Evolutionary conservation across 305 asterid species (phyloP).

Genomic region (Andrographis paniculata): DNA sequence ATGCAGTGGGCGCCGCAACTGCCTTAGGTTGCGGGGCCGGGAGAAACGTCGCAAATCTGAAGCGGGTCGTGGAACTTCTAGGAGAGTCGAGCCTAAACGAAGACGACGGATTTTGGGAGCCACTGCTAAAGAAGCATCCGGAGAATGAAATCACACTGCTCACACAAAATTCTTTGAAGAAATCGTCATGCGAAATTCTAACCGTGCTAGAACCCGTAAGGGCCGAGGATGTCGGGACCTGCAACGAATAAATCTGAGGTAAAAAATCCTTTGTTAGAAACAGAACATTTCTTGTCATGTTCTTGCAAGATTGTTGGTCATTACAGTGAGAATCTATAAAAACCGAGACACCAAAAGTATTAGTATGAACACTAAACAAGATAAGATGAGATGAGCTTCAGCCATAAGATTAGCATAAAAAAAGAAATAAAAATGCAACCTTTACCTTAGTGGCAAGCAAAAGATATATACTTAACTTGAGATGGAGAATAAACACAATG

Average conservation of each 20-base stretch:
- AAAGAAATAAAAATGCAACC: slow-evolving; percentile 23
- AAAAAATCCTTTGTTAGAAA: no score
- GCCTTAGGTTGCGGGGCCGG: slow-evolving; percentile 98
- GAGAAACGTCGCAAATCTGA: slow-evolving; percentile 69
- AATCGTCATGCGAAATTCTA: no score
- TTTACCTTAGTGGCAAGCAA: slow-evolving; percentile 42
- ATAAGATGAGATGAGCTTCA: slow-evolving; percentile 22
- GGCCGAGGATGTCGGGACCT: no score
- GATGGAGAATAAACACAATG: slow-evolving; percentile 24
- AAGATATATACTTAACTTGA: slow-evolving; percentile 35
- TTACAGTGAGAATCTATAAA: no score
- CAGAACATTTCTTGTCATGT: no score
- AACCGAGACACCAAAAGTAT: no score
- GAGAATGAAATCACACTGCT: slow-evolving; percentile 42
- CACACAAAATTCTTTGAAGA: slow-evolving; percentile 30
- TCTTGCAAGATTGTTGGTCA: no score
- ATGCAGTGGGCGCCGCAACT: slow-evolving; percentile 97
- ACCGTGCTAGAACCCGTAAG: no score
- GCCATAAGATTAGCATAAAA: slow-evolving; percentile 36
- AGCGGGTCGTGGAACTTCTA: slow-evolving; percentile 50
- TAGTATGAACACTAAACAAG: neutral
- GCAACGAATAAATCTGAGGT: no score
- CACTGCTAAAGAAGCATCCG: slow-evolving; percentile 36
- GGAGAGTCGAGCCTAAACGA: slow-evolving; percentile 50
- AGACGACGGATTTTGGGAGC: slow-evolving; percentile 58